Evolutionary conservation across 1,284 basidiomycete species (phyloP), one percentile per base, ranked within the genome.

Genomic region (Ustilago cynodontis): DNA sequence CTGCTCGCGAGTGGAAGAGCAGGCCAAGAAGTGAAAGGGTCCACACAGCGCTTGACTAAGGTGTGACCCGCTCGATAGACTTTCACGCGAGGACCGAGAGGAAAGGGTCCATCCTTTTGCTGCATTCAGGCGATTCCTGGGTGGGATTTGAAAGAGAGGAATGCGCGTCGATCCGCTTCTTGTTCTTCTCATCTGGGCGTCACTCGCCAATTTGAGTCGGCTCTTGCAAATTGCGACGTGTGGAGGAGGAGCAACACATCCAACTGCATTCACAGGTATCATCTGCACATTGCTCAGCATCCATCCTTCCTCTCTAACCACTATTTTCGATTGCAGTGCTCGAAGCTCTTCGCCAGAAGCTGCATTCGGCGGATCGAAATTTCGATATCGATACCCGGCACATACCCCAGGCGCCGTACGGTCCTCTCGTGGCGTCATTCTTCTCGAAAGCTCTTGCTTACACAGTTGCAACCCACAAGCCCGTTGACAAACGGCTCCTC

Each of bases 101-200:
- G 4, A 41, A 41, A 16, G 39, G 39, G n/a, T n/a, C n/a, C n/a
- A n/a, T n/a, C n/a, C n/a, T 41, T 16, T 20, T 41, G 13, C n/a
- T 16, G 14, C 39, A 7, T 41, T 41, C 4, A 9, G 13, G 39
- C 14, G n/a, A 41, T n/a, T n/a, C n/a, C n/a, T n/a, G n/a, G n/a
- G n/a, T n/a, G n/a, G n/a, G n/a, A n/a, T n/a, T 11, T 20, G 8
- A 22, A 3, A 11, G 43, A 45, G 11, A 45, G 43, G 43, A 29
- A 53, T 53, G 51, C 51, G 51, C 51, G 51, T 53, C 51, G 51
- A 53, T 53, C 51, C 43, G 43, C 22, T 20, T 20, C 43, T 22
- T 45, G 16, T 45, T 45, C 3, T 20, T 45, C 7, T 45, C 43
- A 2, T 16, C 3, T 16, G 43, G 16, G 43, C 43, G 43, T 45